Base-by-base conservation (phyloP, 768 basidiomycete genomes). In the Phaeolepiota aurea region DNA sequence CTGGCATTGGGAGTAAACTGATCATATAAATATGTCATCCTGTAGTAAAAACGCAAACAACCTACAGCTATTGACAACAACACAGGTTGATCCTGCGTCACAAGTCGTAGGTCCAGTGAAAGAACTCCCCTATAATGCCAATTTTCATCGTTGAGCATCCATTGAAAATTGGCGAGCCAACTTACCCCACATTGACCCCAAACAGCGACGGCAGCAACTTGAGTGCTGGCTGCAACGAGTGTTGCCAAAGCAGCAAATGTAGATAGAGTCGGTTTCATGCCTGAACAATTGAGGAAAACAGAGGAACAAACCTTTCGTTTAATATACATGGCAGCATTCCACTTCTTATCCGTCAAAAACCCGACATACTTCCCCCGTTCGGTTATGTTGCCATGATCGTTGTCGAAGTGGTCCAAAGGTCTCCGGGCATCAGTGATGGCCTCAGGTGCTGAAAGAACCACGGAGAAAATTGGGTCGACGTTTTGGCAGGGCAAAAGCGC, bases 181-280 rank as follows among this genome's bases (percentile, higher is more conserved):
- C 59, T n/a, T 52, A 68, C 68, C 23, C 72, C 74, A 54, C 74
- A 77, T 54, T 77, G 74, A 3, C 72, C 72, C 54, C 60, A 77
- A 42, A 69, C 64, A 20, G 68, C 48, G 30, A 69, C 65, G 39
- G 40, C 42, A 9, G 41, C n/a, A 13, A 52, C 62, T 5, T 56
- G 54, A 14, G 50, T 49, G 38, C 51, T 51, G 20, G 59, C 53
- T 20, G 55, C 49, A n/a, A 53, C 44, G 12, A 65, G 43, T 31
- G 63, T 41, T 14, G 64, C 59, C 37, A 68, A 43, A 40, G 61
- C 53, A 13, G 62, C 53, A 33, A 65, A 38, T 13, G 42, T 51
- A 14, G 57, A 48, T 42, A 65, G 40, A 4, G 54, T 52, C 37
- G 54, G 42, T 46, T 45, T 58, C 60, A 64, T 64, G 48, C 52